Evolutionary conservation across 2,329 filamentous ascomycete genomes (phyloP).

Genomic region (Colletotrichum coccodes): DNA sequence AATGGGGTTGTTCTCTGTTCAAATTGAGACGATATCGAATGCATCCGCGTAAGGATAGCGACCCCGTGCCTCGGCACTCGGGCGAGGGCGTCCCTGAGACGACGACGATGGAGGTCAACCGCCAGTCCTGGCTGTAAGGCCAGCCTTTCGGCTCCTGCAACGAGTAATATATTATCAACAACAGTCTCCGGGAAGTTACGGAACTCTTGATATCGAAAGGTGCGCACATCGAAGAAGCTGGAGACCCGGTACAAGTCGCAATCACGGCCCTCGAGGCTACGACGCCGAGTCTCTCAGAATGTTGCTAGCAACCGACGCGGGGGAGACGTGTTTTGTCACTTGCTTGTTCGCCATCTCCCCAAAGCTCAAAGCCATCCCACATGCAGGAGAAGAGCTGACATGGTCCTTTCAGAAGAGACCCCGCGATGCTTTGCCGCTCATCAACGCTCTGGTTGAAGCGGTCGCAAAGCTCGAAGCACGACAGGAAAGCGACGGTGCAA

Average conservation of each 20-base stretch:
- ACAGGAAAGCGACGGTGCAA: too few relatives aligned
- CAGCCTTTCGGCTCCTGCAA: too few relatives aligned
- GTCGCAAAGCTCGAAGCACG: too few relatives aligned
- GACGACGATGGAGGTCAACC: constrained; percentile 4
- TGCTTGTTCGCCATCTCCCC: neutral
- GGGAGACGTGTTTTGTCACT: neutral
- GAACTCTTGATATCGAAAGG: neutral
- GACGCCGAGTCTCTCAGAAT: neutral
- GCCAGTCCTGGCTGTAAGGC: too few relatives aligned
- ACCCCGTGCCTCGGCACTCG: neutral
- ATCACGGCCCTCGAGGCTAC: neutral
- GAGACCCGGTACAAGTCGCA: neutral
- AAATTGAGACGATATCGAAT: neutral
- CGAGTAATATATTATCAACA: neutral
- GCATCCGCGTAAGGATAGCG: neutral
- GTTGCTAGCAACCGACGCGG: neutral
- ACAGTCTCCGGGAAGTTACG: neutral
- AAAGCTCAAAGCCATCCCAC: too few relatives aligned
- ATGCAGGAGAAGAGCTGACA: too few relatives aligned
- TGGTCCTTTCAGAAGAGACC: too few relatives aligned
- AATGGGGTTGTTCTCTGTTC: neutral
- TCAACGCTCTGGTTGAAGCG: too few relatives aligned
- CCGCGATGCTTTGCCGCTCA: too few relatives aligned
- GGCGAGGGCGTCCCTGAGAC: neutral
- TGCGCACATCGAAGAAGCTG: neutral